Conservation (phyloP, 2,329 filamentous ascomycete species). For the Xylariaceae sp. region DNA sequence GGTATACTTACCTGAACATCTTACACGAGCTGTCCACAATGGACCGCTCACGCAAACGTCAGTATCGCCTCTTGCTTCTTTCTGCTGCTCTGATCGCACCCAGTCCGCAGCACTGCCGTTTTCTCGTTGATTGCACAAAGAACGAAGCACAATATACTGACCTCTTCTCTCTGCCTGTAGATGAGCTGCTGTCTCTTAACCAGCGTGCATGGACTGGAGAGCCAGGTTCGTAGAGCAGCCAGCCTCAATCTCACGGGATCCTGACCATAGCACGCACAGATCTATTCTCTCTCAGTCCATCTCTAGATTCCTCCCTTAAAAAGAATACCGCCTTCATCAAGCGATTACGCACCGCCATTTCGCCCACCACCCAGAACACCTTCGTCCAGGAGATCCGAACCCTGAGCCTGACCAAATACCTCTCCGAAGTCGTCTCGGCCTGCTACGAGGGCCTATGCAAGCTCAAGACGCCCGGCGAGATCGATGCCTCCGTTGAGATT, state of each 20-base stretch:
- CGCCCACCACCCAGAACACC: constrained; percentile 68
- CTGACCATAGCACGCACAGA: constrained; percentile 45
- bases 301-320: constrained; percentile 90
- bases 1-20: constrained; percentile 25
- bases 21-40: constrained; percentile 43
- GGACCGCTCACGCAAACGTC: constrained; percentile 62
- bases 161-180: constrained; percentile 44
- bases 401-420: constrained; percentile 89
- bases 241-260: constrained; percentile 5
- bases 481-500: constrained; percentile 86
- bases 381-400: constrained; percentile 88
- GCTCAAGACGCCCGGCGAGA: constrained; percentile 85
- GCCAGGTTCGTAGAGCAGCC: constrained; percentile 52
- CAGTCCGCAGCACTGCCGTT: not conserved
- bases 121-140: not conserved
- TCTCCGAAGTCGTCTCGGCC: constrained; percentile 93
- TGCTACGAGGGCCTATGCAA: constrained; percentile 92
- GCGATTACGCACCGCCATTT: constrained; percentile 84
- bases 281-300: constrained; percentile 69
- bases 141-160: not conserved
- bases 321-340: constrained; percentile 99
- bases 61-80: constrained; percentile 25
- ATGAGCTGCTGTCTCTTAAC: constrained; percentile 87
- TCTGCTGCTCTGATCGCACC: not conserved
- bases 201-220: constrained; percentile 84